Evolutionary conservation across 2,329 filamentous ascomycete species (phyloP).

Genomic region (Tolypocladium capitatum): DNA sequence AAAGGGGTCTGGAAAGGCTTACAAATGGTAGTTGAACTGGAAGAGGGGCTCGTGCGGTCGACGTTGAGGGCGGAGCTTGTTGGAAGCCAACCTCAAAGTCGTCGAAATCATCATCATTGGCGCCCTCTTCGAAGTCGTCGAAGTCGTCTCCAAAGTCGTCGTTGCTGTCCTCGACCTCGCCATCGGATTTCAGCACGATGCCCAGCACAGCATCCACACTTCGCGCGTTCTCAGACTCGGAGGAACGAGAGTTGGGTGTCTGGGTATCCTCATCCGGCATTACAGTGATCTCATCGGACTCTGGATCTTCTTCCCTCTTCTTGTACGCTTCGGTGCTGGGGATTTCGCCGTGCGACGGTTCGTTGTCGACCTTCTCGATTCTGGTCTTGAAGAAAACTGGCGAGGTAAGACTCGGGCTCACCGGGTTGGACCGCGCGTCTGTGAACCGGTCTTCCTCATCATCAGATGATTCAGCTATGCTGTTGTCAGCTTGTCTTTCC

Average conservation of each 20-base stretch:
- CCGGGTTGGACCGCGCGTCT: slow-evolving; percentile 44
- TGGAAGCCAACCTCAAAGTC: slow-evolving; percentile 66
- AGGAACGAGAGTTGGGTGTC: slow-evolving; percentile 25
- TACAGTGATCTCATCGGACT: slow-evolving; percentile 47
- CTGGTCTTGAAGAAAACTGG: slow-evolving; percentile 48
- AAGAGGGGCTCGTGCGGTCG: slow-evolving; percentile 17
- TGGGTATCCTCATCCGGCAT: slow-evolving; percentile 16
- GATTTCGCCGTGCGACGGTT: slow-evolving; percentile 42
- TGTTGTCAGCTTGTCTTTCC: slow-evolving; percentile 11
- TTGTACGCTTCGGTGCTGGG: slow-evolving; percentile 46
- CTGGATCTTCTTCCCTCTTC: slow-evolving; percentile 41
- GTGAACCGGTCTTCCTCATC: slow-evolving; percentile 55
- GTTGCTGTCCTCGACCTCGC: slow-evolving; percentile 19
- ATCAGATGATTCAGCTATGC: slow-evolving; percentile 38
- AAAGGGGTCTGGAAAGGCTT: slow-evolving; percentile 8
- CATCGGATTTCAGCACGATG: slow-evolving; percentile 32
- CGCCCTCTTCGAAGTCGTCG: slow-evolving; percentile 50
- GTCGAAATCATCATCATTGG: slow-evolving; percentile 43
- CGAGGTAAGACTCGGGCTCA: slow-evolving; percentile 28
- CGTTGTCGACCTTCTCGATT: slow-evolving; percentile 44
- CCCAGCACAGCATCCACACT: slow-evolving; percentile 41
- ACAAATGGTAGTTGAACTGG: slow-evolving; percentile 32
- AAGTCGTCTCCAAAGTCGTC: slow-evolving; percentile 47
- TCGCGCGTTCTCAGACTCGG: slow-evolving; percentile 30
- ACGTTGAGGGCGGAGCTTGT: slow-evolving; percentile 24